These are phyloP conservation scores for Basidiobolus heterosporus DNA, from an alignment of 371 early-diverging fungal genomes.

Conservation along the genomic window DNA sequence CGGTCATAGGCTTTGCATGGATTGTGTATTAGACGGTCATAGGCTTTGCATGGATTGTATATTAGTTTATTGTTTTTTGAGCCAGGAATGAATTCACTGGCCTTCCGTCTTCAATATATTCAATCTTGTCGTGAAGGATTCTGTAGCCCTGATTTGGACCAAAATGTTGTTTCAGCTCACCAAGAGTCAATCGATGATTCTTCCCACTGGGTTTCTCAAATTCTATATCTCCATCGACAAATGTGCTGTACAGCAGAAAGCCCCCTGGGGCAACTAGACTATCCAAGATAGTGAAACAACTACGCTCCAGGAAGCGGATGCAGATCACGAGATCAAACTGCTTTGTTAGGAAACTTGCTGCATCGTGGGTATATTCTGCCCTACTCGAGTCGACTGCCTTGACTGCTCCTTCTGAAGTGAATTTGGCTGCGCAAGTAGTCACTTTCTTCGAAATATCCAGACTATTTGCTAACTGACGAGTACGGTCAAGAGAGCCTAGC, in stretches of 20 bases:
- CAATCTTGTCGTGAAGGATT: conserved; percentile 16
- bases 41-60: too few relatives aligned
- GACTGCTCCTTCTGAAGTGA: conserved; percentile 12
- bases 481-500: conserved; percentile 15
- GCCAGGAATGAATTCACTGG: conserved; percentile 23
- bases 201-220: conserved; percentile 13
- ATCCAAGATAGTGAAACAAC: conserved; percentile 12
- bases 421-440: conserved; percentile 11
- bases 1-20: too few relatives aligned
- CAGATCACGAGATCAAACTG: conserved; percentile 19
- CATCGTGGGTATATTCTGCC: neutral
- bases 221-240: conserved; percentile 14
- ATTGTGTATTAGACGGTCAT: too few relatives aligned
- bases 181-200: conserved; percentile 14
- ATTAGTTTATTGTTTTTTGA: neutral
- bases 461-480: conserved; percentile 9
- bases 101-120: conserved; percentile 23
- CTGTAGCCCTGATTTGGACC: conserved; percentile 7
- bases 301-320: conserved; percentile 19
- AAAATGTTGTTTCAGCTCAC: conserved; percentile 14
- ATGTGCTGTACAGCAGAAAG: conserved; percentile 21
- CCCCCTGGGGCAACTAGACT: conserved; percentile 16
- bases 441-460: conserved; percentile 9
- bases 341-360: neutral
- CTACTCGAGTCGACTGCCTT: neutral